phyloP scores from a whole-genome alignment of 306 rosid genomes.

The Betula pendula region DNA sequence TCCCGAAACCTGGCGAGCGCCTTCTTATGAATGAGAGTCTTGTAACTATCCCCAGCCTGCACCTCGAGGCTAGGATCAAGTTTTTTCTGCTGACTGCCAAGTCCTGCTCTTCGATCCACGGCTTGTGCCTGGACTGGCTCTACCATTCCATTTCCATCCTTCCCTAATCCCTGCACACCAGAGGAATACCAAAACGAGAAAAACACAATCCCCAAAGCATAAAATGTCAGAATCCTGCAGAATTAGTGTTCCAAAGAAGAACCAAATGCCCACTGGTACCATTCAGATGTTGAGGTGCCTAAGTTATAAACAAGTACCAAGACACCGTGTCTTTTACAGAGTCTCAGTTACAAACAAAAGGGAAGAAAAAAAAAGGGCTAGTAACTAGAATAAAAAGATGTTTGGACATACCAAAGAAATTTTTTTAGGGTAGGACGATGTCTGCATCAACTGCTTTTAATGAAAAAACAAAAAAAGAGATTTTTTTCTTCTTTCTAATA shows the following conservation, averaged over 20 bases:
- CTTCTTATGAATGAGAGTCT: slow-evolving; percentile 86
- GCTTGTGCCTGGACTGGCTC: slow-evolving; percentile 95
- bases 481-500: background rate
- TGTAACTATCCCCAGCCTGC: slow-evolving; percentile 93
- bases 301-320: background rate
- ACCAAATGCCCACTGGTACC: slow-evolving; percentile 34
- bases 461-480: background rate
- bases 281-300: slow-evolving; percentile 27
- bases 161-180: slow-evolving; percentile 85
- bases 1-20: slow-evolving; percentile 95
- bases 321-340: background rate
- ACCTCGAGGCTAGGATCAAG: slow-evolving; percentile 80
- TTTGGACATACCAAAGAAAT: background rate
- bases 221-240: slow-evolving; percentile 39
- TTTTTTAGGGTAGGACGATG: background rate
- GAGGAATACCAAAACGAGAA: slow-evolving; percentile 34
- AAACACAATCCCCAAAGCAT: slow-evolving; percentile 33
- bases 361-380: background rate
- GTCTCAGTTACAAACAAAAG: background rate
- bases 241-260: slow-evolving; percentile 10
- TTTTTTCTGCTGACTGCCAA: slow-evolving; percentile 93
- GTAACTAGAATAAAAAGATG: background rate
- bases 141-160: slow-evolving; percentile 93
- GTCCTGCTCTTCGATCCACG: slow-evolving; percentile 83
- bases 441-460: background rate